Evolutionary conservation across 176 grass and related monocot genomes (phyloP).

Genomic region (Tillandsia leiboldiana): DNA sequence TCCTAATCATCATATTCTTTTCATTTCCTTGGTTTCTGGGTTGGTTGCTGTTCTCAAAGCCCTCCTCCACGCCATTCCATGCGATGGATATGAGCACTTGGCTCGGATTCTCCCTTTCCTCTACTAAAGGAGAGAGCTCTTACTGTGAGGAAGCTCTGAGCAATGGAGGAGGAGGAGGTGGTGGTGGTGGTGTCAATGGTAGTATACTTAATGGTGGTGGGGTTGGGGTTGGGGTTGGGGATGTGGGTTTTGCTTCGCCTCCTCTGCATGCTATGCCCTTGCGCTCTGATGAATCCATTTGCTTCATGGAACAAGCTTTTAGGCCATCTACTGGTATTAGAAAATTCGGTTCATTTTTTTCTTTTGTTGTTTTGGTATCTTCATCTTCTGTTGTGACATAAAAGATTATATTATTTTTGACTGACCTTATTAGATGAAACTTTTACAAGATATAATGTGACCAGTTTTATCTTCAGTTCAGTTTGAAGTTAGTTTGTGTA

Average conservation of each 20-base stretch:
- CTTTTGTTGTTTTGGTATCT: neutral
- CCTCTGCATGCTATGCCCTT: conserved; percentile 26
- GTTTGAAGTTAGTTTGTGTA: too few species aligned
- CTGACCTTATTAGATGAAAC: too few species aligned
- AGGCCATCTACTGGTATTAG: conserved; percentile 16
- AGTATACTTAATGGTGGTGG: conserved; percentile 12
- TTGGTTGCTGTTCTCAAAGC: neutral
- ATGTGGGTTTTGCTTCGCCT: conserved; percentile 27
- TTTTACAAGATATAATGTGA: too few species aligned
- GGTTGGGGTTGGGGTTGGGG: neutral
- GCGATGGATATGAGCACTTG: conserved; percentile 59
- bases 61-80: neutral
- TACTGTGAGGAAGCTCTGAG: neutral
- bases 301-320: conserved; percentile 17
- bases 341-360: neutral
- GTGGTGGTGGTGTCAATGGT: conserved; percentile 15
- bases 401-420: too few species aligned
- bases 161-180: conserved; percentile 4
- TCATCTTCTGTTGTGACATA: neutral
- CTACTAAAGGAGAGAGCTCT: conserved; percentile 14
- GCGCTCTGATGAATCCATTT: conserved; percentile 28
- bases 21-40: conserved; percentile 19
- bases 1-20: conserved; percentile 5
- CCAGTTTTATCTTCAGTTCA: too few species aligned
- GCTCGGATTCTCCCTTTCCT: conserved; percentile 66